A percentile compares a stretch with the other conserved stretches of the same genome.
phyloP scores from a whole-genome alignment of 306 rosid species.

The Vigna trinervia region DNA sequence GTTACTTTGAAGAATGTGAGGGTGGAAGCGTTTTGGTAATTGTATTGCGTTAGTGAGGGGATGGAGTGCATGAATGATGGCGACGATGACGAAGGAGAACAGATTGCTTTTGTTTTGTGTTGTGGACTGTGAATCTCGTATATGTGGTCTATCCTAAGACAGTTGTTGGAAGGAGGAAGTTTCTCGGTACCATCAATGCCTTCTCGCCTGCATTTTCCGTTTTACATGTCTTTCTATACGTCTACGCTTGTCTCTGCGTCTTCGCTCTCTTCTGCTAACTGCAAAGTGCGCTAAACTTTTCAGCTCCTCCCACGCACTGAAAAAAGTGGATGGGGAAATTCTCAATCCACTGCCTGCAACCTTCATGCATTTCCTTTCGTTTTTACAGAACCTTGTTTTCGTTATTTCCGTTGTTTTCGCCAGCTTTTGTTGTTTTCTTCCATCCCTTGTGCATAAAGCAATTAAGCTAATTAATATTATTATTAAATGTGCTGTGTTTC shows the following conservation, averaged over 20 bases:
- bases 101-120: background rate
- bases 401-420: background rate
- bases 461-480: too few species aligned
- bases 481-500: too few species aligned
- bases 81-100: conserved; percentile 25
- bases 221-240: conserved; percentile 31
- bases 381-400: background rate
- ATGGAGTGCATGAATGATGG: conserved; percentile 12
- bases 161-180: conserved; percentile 40
- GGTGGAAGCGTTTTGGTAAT: background rate
- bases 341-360: background rate
- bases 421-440: too few species aligned
- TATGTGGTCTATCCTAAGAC: conserved; percentile 8
- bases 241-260: conserved; percentile 8
- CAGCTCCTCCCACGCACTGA: conserved; percentile 41
- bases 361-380: background rate
- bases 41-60: background rate
- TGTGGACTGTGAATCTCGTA: conserved; percentile 3
- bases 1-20: background rate
- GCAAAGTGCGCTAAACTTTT: conserved; percentile 42
- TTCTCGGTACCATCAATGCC: conserved; percentile 37
- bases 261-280: conserved; percentile 35
- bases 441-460: too few species aligned
- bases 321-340: background rate
- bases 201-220: conserved; percentile 44